phyloP scores from a whole-genome alignment of 2,329 filamentous ascomycete species.

The Fusarium chlamydosporum region DNA sequence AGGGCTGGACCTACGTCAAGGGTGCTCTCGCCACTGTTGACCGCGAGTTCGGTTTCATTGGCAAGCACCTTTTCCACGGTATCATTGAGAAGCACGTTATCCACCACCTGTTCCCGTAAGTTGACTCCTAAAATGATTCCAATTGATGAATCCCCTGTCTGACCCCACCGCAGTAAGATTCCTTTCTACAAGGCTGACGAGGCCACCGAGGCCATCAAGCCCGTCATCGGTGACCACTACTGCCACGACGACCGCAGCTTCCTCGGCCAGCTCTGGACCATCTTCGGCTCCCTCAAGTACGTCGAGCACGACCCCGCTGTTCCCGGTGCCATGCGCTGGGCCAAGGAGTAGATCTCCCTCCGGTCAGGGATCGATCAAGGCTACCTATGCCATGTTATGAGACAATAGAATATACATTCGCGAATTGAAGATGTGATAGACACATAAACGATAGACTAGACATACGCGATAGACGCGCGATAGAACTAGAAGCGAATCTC shows the following conservation, averaged over 20 bases:
- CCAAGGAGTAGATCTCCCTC: slow-evolving; percentile 48
- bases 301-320: slow-evolving; percentile 49
- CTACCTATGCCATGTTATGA: slow-evolving; percentile 10
- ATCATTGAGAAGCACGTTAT: slow-evolving; percentile 73
- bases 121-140: background rate
- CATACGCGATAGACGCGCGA: slow-evolving; percentile 31
- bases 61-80: slow-evolving; percentile 73
- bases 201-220: slow-evolving; percentile 78
- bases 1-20: slow-evolving; percentile 72
- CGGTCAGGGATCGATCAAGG: slow-evolving; percentile 3
- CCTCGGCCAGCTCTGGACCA: slow-evolving; percentile 50
- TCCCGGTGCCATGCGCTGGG: slow-evolving; percentile 47
- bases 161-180: slow-evolving; percentile 46
- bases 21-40: slow-evolving; percentile 74
- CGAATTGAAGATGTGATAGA: slow-evolving; percentile 23
- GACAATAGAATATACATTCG: slow-evolving; percentile 25
- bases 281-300: slow-evolving; percentile 52
- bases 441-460: slow-evolving; percentile 44
- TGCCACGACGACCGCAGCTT: slow-evolving; percentile 61
- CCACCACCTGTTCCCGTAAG: slow-evolving; percentile 68
- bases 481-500: slow-evolving; percentile 34
- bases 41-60: slow-evolving; percentile 73
- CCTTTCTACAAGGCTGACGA: slow-evolving; percentile 66
- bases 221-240: slow-evolving; percentile 93
- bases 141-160: slow-evolving; percentile 1